Evolutionary conservation across 148 eudicot species (phyloP), one percentile per base, ranked within the genome.

Genomic region (Arbutus unedo): DNA sequence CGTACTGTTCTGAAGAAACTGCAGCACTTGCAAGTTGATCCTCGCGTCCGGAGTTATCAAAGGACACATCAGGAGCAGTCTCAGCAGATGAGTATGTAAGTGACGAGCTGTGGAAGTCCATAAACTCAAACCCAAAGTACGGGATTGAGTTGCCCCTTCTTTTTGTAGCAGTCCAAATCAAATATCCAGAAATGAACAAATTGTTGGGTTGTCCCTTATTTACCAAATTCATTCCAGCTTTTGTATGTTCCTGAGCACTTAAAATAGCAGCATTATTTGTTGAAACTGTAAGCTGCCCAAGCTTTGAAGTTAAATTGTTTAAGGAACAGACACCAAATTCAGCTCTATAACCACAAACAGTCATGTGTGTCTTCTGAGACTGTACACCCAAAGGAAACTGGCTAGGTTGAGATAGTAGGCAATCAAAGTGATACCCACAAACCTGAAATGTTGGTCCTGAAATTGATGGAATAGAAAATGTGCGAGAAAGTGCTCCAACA

Each of bases 381-480:
- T 85, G 85, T 59, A 60, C 78, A 41, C 18, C 79, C 23, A 45
- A 56, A 53, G 82, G 48, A 18, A 84, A 70, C 38, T 48, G 83
- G 74, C 64, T 79, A 19, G 88, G 76, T 68, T 89, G 89, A 43
- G 91, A 86, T 76, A 88, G 72, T 53, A 91, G 81, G 54, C 88
- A 81, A 80, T 91, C 91, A 74, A 89, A 73, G 83, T 91, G 92
- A 87, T 92, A 92, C 21, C 89, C 92, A 83, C 91, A 92, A 80
- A 82, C 88, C 81, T 93, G 91, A 82, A 87, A 92, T 62, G 91
- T 78, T 83, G 95, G 95, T 64, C 95, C 95, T 57, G 95, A 92
- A 50, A 93, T 91, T 64, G 97, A 93, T 67, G 97, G 97, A 77
- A 83, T 82, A 38, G 95, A 90, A 81, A 93, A 85, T 62, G 93